A percentile compares a stretch with the other conserved stretches of the same genome.
phyloP scores from a whole-genome alignment of 1,284 basidiomycete species.

The Cryptococcus neoformans region DNA sequence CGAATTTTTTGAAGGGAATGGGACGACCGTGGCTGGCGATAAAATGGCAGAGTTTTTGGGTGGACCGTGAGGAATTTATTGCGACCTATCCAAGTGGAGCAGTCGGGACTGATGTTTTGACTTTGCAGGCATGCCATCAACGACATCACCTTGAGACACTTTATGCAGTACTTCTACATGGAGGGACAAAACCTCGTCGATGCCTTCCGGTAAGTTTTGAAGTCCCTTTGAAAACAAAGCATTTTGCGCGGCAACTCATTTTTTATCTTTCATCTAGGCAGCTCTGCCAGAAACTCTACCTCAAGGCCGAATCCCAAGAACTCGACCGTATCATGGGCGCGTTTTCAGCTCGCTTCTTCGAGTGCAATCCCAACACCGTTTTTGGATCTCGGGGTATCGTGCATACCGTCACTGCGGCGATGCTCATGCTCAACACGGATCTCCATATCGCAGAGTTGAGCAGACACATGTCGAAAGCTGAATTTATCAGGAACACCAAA shows the following conservation, averaged over 20 bases:
- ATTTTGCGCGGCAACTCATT: neutral
- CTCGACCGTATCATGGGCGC: slow-evolving; percentile 93
- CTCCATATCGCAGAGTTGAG: slow-evolving; percentile 89
- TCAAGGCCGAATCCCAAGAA: slow-evolving; percentile 96
- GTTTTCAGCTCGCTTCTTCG: slow-evolving; percentile 84
- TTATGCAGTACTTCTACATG: slow-evolving; percentile 91
- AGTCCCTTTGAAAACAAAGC: neutral
- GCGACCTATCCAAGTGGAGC: too few relatives aligned
- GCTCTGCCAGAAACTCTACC: slow-evolving; percentile 84
- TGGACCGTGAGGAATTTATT: slow-evolving; percentile 62
- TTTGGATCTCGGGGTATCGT: slow-evolving; percentile 84
- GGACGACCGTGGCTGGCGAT: slow-evolving; percentile 74
- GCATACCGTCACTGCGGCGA: slow-evolving; percentile 88
- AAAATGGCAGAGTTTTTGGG: slow-evolving; percentile 97
- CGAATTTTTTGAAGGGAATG: slow-evolving; percentile 84
- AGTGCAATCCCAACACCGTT: slow-evolving; percentile 76
- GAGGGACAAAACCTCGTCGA: slow-evolving; percentile 72
- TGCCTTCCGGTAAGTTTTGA: slow-evolving; percentile 74
- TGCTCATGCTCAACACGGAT: slow-evolving; percentile 94
- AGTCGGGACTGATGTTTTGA: neutral
- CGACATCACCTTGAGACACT: slow-evolving; percentile 68
- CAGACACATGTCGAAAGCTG: slow-evolving; percentile 85
- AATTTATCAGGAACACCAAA: slow-evolving; percentile 92
- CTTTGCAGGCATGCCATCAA: slow-evolving; percentile 65
- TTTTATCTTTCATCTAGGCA: slow-evolving; percentile 53